phyloP scores from a whole-genome alignment of 106 monocot genomes.

The Acorus gramineus region DNA sequence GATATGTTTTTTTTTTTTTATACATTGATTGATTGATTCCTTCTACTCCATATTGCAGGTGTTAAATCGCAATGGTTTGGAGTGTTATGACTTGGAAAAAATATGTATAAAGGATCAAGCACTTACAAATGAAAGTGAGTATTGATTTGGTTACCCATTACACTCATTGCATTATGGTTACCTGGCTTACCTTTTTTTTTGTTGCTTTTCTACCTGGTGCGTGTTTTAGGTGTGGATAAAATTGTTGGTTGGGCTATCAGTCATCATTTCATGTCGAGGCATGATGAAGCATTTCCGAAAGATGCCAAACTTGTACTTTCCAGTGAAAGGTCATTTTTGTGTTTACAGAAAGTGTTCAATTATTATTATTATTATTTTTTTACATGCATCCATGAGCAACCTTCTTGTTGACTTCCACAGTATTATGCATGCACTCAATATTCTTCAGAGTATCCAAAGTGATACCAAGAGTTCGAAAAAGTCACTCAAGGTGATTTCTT shows the following conservation, averaged over 20 bases:
- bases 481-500: slow-evolving; percentile 17
- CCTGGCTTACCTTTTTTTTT: neutral
- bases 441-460: slow-evolving; percentile 19
- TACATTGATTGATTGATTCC: neutral
- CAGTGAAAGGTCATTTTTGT: slow-evolving; percentile 49
- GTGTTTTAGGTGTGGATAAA: slow-evolving; percentile 68
- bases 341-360: neutral
- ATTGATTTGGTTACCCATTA: neutral
- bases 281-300: slow-evolving; percentile 11
- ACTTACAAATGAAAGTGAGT: slow-evolving; percentile 86
- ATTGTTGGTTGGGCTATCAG: slow-evolving; percentile 87
- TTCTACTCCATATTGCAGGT: slow-evolving; percentile 34
- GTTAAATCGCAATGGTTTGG: slow-evolving; percentile 54
- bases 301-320: slow-evolving; percentile 57
- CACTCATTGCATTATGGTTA: neutral
- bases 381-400: neutral
- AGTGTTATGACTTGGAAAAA: slow-evolving; percentile 68
- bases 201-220: neutral
- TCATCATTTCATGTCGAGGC: slow-evolving; percentile 54
- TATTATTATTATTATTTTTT: neutral
- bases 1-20: neutral
- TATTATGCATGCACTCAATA: slow-evolving; percentile 15
- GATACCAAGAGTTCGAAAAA: slow-evolving; percentile 21
- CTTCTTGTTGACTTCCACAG: slow-evolving; percentile 4
- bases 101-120: slow-evolving; percentile 74